Conservation (phyloP, 148 eudicot species). For the Chenopodium quinoa region DNA sequence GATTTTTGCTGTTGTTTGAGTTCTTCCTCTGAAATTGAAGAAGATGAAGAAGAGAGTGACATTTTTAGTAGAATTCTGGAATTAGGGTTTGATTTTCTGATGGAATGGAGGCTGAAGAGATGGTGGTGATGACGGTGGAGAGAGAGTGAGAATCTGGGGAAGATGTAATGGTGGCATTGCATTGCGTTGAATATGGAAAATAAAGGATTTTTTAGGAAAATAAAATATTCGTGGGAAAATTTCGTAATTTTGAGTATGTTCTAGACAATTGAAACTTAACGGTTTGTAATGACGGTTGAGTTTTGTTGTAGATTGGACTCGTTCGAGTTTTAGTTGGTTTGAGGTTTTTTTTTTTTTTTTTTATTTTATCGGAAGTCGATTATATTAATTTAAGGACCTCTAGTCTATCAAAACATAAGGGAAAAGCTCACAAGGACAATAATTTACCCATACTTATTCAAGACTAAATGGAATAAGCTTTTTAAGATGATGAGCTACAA, state of each 20-base stretch:
- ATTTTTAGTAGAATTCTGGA: constrained; percentile 32
- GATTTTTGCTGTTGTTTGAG: constrained; percentile 22
- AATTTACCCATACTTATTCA: no score
- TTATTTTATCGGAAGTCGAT: no score
- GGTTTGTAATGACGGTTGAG: neutral
- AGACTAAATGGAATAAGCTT: no score
- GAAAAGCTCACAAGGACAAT: no score
- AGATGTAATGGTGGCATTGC: constrained; percentile 24
- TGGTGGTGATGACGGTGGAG: constrained; percentile 15
- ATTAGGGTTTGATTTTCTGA: constrained; percentile 22
- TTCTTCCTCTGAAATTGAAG: constrained; percentile 21
- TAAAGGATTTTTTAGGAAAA: neutral
- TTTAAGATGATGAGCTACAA: no score
- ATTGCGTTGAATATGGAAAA: constrained; percentile 15
- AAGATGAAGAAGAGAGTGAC: constrained; percentile 40
- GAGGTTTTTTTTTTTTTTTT: no score
- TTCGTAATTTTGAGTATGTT: neutral
- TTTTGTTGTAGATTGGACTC: neutral
- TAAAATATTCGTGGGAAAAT: neutral
- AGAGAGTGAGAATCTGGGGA: constrained; percentile 17
- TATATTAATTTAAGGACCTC: no score
- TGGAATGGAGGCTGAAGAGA: constrained; percentile 13
- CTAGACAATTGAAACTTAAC: neutral
- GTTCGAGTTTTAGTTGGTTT: no score
- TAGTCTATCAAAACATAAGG: no score